Base-by-base conservation (phyloP, 2,329 filamentous ascomycete species). In the Coniochaeta sp. region DNA sequence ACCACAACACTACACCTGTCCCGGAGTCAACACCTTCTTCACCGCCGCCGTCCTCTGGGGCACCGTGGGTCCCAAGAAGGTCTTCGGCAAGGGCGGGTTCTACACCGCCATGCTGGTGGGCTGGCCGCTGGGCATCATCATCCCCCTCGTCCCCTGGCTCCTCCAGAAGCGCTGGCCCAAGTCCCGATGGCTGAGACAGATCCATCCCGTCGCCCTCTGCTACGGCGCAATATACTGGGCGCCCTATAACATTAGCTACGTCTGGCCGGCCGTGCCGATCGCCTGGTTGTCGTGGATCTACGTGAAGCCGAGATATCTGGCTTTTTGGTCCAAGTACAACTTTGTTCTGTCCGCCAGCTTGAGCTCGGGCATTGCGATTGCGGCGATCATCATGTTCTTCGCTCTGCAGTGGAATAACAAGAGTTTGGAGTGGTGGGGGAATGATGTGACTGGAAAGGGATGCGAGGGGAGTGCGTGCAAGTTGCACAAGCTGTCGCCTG, bases 11-110 rank as follows among this genome's bases (percentile, higher is more conserved):
- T 70, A 79, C 57, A 75, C 71, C 3, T 81, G 78, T 58, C 76
- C 75, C 12, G 71, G 71, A 13, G 71, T 77, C 57, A 78, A 77
- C 60, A 77, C 75, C 4, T 79, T 80, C 62, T 82, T 80, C 63
- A 81, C 77, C 0, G 76, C 78, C 1, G 74, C 76, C 0, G 71
- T 81, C 0, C 66, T 81, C 4, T 81, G 77, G 76, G 78, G 77
- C 22, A 77, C 75, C 1, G 72, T 81, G 32, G 76, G 77, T 0
- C 75, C 76, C 0, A 65, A 65, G 53, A 75, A 73, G 60, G 70
- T 79, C 27, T 81, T 76, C 55, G 76, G 77, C 3, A 63, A 65
- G 18, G 62, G 70, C 9, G 74, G 75, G 7, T 69, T 72, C 51
- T 81, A 81, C 62, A 72, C 68, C 3, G 64, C 70, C 48, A 70